Percentiles rank a stretch among this genome's conserved stretches.
phyloP scores from a whole-genome alignment of 225 moss, liverwort and hornwort species.

The Polytrichum formosum region DNA sequence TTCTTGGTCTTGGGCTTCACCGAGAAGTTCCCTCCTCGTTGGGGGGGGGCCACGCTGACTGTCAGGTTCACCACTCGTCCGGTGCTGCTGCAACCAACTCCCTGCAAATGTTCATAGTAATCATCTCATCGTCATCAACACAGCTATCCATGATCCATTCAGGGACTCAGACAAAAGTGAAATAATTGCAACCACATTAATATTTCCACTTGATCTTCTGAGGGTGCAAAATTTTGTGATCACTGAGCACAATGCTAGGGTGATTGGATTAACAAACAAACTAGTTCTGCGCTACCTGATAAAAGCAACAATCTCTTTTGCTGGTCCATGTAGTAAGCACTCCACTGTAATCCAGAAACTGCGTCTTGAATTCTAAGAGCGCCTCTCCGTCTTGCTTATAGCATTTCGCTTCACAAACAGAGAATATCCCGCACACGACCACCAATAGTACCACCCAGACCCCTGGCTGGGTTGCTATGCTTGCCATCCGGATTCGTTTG shows the following conservation, averaged over 20 bases:
- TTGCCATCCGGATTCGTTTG: no score
- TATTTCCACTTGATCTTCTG: no score
- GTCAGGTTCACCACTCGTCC: background rate
- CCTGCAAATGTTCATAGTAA: background rate
- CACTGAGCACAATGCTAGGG: background rate
- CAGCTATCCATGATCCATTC: background rate
- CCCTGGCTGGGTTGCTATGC: no score
- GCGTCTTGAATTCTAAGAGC: background rate
- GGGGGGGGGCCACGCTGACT: background rate
- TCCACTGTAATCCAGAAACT: conserved; percentile 1
- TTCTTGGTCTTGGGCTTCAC: conserved; percentile 3
- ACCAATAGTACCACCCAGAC: no score
- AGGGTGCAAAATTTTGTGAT: background rate
- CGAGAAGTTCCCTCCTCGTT: conserved; percentile 1
- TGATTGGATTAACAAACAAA: background rate
- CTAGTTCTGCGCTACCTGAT: background rate
- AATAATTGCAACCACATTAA: background rate
- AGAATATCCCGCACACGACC: background rate
- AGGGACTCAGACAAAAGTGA: background rate
- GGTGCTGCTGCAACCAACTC: background rate
- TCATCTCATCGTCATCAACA: background rate
- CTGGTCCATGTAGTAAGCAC: background rate
- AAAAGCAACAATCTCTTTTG: background rate
- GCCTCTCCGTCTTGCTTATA: background rate
- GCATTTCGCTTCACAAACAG: background rate